Evolutionary conservation across 2,329 filamentous ascomycete genomes (phyloP).

Genomic region (Talaromyces piceae): DNA sequence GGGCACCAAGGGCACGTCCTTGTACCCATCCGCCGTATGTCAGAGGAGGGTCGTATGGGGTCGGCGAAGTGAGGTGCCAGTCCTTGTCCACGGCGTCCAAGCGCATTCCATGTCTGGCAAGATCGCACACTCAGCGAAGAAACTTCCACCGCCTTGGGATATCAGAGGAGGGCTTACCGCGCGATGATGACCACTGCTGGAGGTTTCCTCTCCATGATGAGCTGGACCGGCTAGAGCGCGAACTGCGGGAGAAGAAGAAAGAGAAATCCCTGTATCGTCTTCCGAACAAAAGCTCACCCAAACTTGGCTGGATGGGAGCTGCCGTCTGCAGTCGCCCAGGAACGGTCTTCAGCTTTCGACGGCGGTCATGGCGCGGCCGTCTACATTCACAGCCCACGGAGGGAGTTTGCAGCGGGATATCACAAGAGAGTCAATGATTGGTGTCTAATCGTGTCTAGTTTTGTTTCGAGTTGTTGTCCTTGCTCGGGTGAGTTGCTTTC

Average conservation of each 20-base stretch:
- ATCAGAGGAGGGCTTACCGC: constrained; percentile 22
- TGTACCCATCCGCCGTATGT: constrained; percentile 94
- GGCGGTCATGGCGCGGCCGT: neutral
- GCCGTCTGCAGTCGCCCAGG: neutral
- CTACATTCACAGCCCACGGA: too few relatives aligned
- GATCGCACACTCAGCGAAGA: neutral
- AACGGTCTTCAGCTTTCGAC: neutral
- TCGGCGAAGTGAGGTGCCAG: constrained; percentile 89
- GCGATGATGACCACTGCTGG: constrained; percentile 38
- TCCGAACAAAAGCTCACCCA: neutral
- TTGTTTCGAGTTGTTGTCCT: neutral
- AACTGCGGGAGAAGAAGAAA: neutral
- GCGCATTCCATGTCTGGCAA: constrained; percentile 74
- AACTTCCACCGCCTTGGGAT: neutral
- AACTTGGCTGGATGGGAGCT: neutral
- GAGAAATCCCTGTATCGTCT: neutral
- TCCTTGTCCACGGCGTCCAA: constrained; percentile 90
- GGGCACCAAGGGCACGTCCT: constrained; percentile 68
- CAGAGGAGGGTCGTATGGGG: constrained; percentile 89
- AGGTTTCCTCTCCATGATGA: constrained; percentile 27
- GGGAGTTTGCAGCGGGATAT: too few relatives aligned
- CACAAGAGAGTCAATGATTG: too few relatives aligned
- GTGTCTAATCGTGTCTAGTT: neutral
- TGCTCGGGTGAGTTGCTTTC: neutral
- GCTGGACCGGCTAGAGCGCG: neutral